Evolutionary conservation across 441 rosid species (phyloP), one percentile per base, ranked within the genome.

Genomic region (Corymbia calophylla): DNA sequence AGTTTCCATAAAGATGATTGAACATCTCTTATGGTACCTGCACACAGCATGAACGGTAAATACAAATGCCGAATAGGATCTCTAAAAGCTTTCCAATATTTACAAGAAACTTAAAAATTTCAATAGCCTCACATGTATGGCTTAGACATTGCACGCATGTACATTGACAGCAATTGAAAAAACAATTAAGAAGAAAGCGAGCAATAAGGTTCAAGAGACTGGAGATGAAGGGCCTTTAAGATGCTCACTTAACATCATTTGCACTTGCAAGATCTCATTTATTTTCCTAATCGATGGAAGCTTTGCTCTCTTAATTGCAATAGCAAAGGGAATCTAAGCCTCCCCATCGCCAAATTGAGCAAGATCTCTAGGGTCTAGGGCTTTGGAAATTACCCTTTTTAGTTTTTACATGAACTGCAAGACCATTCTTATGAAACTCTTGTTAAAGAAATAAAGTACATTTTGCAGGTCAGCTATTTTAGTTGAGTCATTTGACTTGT

Each of bases 161-260:
- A 55, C 60, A 55, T 58, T 25, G 64, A 58, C 25, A 58, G 64
- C 0, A 58, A 58, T 25, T 58, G 64, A 58, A 10, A 10, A 58
- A 58, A 58, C n/a, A 58, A 0, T 2, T 0, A 5, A 25, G 64
- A 58, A 27, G 64, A 58, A 58, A 58, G 14, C 10, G 64, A 58
- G 64, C 64, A 4, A 1, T 1, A 58, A 58, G 0, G n/a, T 25
- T 58, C 15, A 0, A 58, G n/a, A 0, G n/a, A 6, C 3, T 0
- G 3, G 64, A 25, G 15, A 58, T 10, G 64, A 58, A 58, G n/a
- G n/a, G n/a, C 64, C n/a, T 58, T 58, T 1, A 58, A 58, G 0
- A 25, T 0, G 1, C 14, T 58, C 64, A 25, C 64, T 58, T 58
- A 25, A 58, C 14, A 0, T 9, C n/a, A 10, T 58, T 58, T 58